A percentile compares a stretch with the other conserved stretches of the same genome.
Conservation (phyloP, 2,329 filamentous ascomycete genomes). For the Chalaropsis thielavioides region DNA sequence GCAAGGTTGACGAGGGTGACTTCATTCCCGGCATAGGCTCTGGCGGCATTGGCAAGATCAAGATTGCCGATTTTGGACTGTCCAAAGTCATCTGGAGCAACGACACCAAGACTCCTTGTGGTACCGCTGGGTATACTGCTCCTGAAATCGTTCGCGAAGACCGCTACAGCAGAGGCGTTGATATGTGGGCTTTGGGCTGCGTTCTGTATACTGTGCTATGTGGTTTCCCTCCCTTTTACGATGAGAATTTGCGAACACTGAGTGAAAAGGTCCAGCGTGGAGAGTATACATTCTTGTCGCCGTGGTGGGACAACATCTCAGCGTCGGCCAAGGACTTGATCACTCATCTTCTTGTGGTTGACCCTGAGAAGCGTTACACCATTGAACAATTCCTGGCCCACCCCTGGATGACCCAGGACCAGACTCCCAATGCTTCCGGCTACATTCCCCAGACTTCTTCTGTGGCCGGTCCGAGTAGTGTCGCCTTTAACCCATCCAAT, state of each 20-base stretch:
- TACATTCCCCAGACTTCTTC: slow-evolving; percentile 29
- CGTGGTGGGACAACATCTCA: slow-evolving; percentile 99
- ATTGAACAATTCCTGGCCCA: slow-evolving; percentile 89
- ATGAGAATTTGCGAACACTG: slow-evolving; percentile 91
- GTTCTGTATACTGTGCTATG: slow-evolving; percentile 94
- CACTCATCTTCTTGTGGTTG: slow-evolving; percentile 81
- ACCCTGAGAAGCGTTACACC: slow-evolving; percentile 86
- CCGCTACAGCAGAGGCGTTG: slow-evolving; percentile 93
- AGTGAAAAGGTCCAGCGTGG: slow-evolving; percentile 96
- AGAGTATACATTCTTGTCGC: slow-evolving; percentile 93
- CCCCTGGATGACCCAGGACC: slow-evolving; percentile 69
- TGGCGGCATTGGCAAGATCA: slow-evolving; percentile 86
- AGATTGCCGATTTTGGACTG: slow-evolving; percentile 94
- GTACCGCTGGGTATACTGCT: slow-evolving; percentile 93
- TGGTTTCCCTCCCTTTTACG: slow-evolving; percentile 95
- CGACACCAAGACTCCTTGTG: slow-evolving; percentile 98
- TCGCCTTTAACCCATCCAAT: slow-evolving; percentile 43
- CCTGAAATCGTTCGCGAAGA: slow-evolving; percentile 99
- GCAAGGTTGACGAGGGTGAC: slow-evolving; percentile 93
- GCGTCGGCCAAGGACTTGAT: slow-evolving; percentile 89
- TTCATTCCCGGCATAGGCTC: slow-evolving; percentile 68
- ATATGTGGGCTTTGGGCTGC: slow-evolving; percentile 98
- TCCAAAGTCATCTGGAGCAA: slow-evolving; percentile 98
- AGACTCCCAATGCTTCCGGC: slow-evolving; percentile 24
- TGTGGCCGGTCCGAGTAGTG: slow-evolving; percentile 10